phyloP scores from a whole-genome alignment of 2,329 filamentous ascomycete species.

The Alternaria sp. region DNA sequence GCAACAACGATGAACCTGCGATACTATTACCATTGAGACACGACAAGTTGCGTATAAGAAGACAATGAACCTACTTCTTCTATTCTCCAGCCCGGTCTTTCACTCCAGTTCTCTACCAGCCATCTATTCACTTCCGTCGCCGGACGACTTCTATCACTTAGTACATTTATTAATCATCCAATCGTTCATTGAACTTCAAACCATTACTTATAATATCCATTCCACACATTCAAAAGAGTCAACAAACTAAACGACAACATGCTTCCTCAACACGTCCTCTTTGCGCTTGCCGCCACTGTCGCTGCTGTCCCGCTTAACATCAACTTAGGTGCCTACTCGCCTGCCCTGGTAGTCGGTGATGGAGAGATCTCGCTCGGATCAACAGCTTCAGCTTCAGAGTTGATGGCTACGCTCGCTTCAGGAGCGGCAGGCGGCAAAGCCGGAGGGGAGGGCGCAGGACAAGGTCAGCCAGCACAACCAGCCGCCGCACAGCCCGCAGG shows the following conservation, averaged over 20 bases:
- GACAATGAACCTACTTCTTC: slow-evolving; percentile 35
- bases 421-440: slow-evolving; percentile 46
- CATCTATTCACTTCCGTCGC: slow-evolving; percentile 44
- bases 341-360: slow-evolving; percentile 63
- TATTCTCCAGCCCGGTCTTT: slow-evolving; percentile 51
- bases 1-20: slow-evolving; percentile 20
- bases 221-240: slow-evolving; percentile 29
- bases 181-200: slow-evolving; percentile 13
- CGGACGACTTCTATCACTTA: slow-evolving; percentile 42
- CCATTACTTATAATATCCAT: slow-evolving; percentile 5
- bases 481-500: slow-evolving; percentile 16
- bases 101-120: slow-evolving; percentile 46
- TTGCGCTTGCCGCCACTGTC: slow-evolving; percentile 49
- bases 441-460: slow-evolving; percentile 27
- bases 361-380: slow-evolving; percentile 61
- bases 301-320: slow-evolving; percentile 60
- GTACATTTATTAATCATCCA: slow-evolving; percentile 26
- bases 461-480: slow-evolving; percentile 27
- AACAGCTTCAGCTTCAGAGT: slow-evolving; percentile 52
- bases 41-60: slow-evolving; percentile 40
- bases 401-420: slow-evolving; percentile 58
- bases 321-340: slow-evolving; percentile 62
- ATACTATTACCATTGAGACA: slow-evolving; percentile 21
- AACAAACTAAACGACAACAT: slow-evolving; percentile 39
- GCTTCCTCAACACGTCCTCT: slow-evolving; percentile 51